Percentiles rank a stretch among this genome's conserved stretches.
phyloP scores from a whole-genome alignment of 164 flowering plant species.

The Cinnamomum chago region DNA sequence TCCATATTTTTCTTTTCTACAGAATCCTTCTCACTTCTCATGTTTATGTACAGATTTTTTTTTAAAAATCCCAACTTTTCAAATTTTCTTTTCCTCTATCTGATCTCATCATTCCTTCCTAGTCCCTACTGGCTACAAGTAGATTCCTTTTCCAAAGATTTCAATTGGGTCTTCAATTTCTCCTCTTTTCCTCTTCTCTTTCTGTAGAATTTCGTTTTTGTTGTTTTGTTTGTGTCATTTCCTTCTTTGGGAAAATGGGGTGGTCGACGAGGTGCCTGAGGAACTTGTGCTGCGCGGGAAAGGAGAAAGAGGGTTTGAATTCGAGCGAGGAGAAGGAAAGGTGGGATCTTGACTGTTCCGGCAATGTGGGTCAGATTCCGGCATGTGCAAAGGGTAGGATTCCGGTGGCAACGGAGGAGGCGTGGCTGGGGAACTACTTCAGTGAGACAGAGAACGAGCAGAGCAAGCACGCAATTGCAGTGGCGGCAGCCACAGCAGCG shows the following conservation, averaged over 20 bases:
- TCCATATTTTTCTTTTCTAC: not conserved
- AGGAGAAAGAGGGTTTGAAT: slow-evolving; percentile 26
- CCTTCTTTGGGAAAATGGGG: slow-evolving; percentile 47
- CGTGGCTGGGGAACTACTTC: slow-evolving; percentile 49
- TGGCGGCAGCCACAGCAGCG: slow-evolving; percentile 31
- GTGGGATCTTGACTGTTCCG: slow-evolving; percentile 21
- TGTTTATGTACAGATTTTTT: not conserved
- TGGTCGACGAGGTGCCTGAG: slow-evolving; percentile 66
- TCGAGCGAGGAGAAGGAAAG: slow-evolving; percentile 45
- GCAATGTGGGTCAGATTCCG: slow-evolving; percentile 13
- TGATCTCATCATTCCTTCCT: not conserved
- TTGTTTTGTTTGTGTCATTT: not conserved
- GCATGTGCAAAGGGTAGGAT: not conserved
- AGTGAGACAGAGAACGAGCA: slow-evolving; percentile 52
- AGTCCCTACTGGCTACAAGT: not conserved
- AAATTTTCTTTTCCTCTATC: not conserved
- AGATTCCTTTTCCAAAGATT: not conserved
- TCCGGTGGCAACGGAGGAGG: slow-evolving; percentile 9
- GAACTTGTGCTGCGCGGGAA: slow-evolving; percentile 53
- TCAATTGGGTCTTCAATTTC: slow-evolving; percentile 11
- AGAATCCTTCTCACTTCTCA: slow-evolving; percentile 8
- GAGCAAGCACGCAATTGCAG: slow-evolving; percentile 84
- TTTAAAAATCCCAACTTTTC: not conserved
- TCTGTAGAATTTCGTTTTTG: not conserved
- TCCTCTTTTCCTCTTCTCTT: not conserved